Evolutionary conservation across 1,139 yeast species (phyloP), one percentile per base, ranked within the genome.

Genomic region (Pichiaceae sp.): DNA sequence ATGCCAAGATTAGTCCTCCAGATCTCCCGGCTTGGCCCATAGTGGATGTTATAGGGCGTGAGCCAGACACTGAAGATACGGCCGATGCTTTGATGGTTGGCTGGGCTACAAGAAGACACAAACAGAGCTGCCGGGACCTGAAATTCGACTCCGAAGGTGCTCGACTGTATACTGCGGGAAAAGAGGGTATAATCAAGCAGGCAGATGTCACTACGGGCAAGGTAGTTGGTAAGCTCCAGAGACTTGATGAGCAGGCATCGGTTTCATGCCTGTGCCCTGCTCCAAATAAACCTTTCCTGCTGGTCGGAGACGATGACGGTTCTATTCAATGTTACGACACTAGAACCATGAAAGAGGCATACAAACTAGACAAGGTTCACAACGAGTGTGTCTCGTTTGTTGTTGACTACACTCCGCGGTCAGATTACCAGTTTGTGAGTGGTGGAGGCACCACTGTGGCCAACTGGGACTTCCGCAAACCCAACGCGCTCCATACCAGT

Each of bases 61-160:
- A 36, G 20, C 45, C 45, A 17, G 46, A 47, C 32, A 41, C 43
- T 20, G 36, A 40, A 20, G 44, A 44, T 27, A 42, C 41, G 27
- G 55, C 56, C 27, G 57, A 49, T 25, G 40, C 46, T n/a, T 39
- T 59, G 15, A 53, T 56, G 3, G 54, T 74, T 3, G 57, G 56
- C 29, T 91, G 97, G 97, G 73, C 80, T 41, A 87, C 97, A 0
- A 84, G 76, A 52, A 71, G 97, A 52, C 97, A 91, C 56, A 86
- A 86, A 57, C 15, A 14, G 7, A 82, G 95, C 42, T 85, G 95
- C 44, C 63, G 98, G 32, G 76, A 82, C 6, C 63, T 86, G 5
- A 63, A 74, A 14, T 81, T 85, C 55, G 89, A 82, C 44, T 71
- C 75, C 12, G 38, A 41, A n/a, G 38, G 43, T 1, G 62, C 70